Evolutionary conservation across 2,329 filamentous ascomycete genomes (phyloP), one percentile per base, ranked within the genome.

Genomic region (Fusarium sp.): DNA sequence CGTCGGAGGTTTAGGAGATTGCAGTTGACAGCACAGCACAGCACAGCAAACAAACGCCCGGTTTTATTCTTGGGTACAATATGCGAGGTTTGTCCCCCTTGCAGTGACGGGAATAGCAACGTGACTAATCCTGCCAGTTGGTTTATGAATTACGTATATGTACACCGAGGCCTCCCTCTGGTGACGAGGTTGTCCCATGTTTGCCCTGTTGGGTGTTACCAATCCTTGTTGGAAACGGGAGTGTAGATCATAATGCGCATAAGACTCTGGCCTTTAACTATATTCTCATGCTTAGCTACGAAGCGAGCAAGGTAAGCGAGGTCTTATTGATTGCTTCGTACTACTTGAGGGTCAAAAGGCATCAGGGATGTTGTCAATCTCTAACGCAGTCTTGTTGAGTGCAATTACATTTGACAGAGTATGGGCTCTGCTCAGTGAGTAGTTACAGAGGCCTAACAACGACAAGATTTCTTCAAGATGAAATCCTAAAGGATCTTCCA

Each of bases 241-340:
- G 47, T 47, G 67, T 47, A 68, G 63, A 70, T 70, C 63, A 47
- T 41, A 70, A 70, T 70, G 54, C 37, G 55, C 41, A 68, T 39
- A 61, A 48, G 51, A 51, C 18, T 50, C 39, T 39, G 47, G 44
- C 40, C 23, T 15, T 27, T 15, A 27, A 9, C 43, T 23, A 46
- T 27, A 13, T 27, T 27, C 43, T 46, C 6, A 46, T 46, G 43
- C 18, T 27, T 13, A 34, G 31, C 12, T 23, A 23, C 23, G 23
- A 23, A 23, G 23, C 23, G 23, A 23, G 23, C 23, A 23, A 23
- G 23, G 23, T 23, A 23, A 23, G 23, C 3, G 23, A 23, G 23
- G 23, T 23, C 23, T 23, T 23, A 23, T 23, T 23, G 23, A 23
- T 23, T 23, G 23, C 23, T 23, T 23, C 23, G 23, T 23, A 34